phyloP scores from a whole-genome alignment of 2,329 filamentous ascomycete genomes.

The Passalora sequoiae region DNA sequence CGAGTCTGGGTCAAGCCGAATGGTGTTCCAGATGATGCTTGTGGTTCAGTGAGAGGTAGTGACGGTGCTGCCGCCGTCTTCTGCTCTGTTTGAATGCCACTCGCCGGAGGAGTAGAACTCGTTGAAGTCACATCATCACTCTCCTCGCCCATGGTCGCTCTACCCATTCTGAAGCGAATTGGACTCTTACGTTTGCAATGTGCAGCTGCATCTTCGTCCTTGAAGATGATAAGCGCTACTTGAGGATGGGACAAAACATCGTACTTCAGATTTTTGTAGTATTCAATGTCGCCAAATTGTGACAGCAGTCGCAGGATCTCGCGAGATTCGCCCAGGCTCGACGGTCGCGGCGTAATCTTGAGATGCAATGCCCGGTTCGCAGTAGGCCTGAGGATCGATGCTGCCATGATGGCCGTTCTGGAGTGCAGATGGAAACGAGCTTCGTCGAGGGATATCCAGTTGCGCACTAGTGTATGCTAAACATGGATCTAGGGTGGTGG shows the following conservation, averaged over 20 bases:
- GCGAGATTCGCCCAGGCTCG: slow-evolving; percentile 46
- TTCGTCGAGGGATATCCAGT: no score
- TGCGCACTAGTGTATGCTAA: no score
- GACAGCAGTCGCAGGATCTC: slow-evolving; percentile 46
- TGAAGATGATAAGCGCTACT: slow-evolving; percentile 44
- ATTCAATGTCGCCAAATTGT: slow-evolving; percentile 46
- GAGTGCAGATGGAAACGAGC: no score
- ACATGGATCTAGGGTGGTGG: no score
- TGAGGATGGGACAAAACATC: slow-evolving; percentile 41
- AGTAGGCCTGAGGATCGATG: slow-evolving; percentile 30
- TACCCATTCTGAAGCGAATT: slow-evolving; percentile 43
- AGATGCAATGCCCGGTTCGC: slow-evolving; percentile 44
- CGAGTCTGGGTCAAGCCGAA: slow-evolving; percentile 15
- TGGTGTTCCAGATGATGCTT: slow-evolving; percentile 1
- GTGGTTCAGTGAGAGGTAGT: not conserved
- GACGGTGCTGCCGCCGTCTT: slow-evolving; percentile 1
- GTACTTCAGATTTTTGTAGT: slow-evolving; percentile 46
- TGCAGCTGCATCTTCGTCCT: slow-evolving; percentile 37
- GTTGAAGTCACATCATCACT: not conserved
- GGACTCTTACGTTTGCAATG: slow-evolving; percentile 42
- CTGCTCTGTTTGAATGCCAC: slow-evolving; percentile 4
- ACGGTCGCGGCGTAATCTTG: slow-evolving; percentile 43
- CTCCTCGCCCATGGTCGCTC: slow-evolving; percentile 13
- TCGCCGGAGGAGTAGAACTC: not conserved
- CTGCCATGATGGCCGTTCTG: not conserved